Evolutionary conservation across 768 basidiomycete species (phyloP).

Genomic region (Leccinum disarticulatum): DNA sequence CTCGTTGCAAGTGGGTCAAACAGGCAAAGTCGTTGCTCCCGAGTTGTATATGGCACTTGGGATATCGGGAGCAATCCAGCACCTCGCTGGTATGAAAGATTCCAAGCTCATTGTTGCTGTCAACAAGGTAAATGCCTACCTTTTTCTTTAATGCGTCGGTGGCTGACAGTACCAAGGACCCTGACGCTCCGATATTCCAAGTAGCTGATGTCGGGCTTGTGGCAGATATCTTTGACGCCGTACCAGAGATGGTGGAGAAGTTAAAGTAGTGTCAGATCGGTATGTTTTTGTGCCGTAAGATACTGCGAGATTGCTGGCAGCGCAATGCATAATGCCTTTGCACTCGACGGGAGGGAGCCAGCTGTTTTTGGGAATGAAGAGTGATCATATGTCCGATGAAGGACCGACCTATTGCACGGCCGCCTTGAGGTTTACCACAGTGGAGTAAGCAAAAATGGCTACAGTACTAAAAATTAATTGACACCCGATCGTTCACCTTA

Average conservation of each 20-base stretch:
- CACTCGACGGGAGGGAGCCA: neutral
- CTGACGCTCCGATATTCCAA: slow-evolving; percentile 99
- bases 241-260: slow-evolving; percentile 89
- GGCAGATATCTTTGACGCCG: slow-evolving; percentile 88
- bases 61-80: slow-evolving; percentile 98
- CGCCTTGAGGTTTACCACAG: too few relatives aligned
- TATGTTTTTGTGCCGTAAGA: slow-evolving; percentile 20
- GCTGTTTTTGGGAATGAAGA: neutral
- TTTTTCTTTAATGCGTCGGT: neutral
- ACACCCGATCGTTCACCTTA: too few relatives aligned
- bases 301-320: neutral
- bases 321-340: neutral
- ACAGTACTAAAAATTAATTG: too few relatives aligned
- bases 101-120: slow-evolving; percentile 97
- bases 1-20: slow-evolving; percentile 98
- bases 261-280: slow-evolving; percentile 49
- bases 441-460: too few relatives aligned
- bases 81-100: slow-evolving; percentile 99
- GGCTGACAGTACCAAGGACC: slow-evolving; percentile 57
- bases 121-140: slow-evolving; percentile 69
- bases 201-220: slow-evolving; percentile 95
- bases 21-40: slow-evolving; percentile 97
- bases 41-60: slow-evolving; percentile 95
- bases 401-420: too few relatives aligned
- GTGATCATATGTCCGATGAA: neutral